phyloP scores from a whole-genome alignment of 345 rosid genomes.

The Passiflora organensis region DNA sequence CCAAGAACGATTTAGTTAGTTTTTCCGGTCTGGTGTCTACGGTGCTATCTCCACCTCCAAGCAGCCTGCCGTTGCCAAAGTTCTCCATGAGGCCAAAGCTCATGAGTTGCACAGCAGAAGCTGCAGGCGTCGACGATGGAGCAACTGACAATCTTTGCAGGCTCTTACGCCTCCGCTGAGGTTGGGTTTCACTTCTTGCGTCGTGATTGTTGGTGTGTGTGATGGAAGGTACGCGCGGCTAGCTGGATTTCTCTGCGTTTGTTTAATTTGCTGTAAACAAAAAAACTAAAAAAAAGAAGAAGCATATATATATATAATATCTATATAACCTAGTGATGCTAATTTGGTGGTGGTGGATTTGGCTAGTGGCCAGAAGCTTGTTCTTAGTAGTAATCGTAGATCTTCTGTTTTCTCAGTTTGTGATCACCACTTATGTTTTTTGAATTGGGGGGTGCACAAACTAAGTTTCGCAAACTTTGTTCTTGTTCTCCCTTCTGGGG shows the following conservation, averaged over 20 bases:
- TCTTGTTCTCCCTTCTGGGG: background rate
- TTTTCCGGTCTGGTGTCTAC: slow-evolving; percentile 28
- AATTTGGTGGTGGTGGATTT: no score
- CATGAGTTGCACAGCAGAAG: slow-evolving; percentile 21
- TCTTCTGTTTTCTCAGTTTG: no score
- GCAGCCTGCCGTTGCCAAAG: slow-evolving; percentile 31
- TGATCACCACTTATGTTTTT: slow-evolving; percentile 33
- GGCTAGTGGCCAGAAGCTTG: background rate
- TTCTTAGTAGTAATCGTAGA: no score
- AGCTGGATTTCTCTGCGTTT: no score
- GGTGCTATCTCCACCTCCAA: slow-evolving; percentile 20
- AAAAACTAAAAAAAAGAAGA: no score
- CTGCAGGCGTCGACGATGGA: slow-evolving; percentile 42
- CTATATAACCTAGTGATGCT: no score
- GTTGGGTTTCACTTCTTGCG: background rate
- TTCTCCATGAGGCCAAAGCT: slow-evolving; percentile 23
- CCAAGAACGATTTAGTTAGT: slow-evolving; percentile 15
- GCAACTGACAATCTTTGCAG: slow-evolving; percentile 64
- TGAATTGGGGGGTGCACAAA: slow-evolving; percentile 31
- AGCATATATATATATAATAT: background rate
- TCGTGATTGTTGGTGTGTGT: background rate
- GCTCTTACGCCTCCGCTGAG: slow-evolving; percentile 57
- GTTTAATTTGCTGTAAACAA: no score
- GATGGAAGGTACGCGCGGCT: no score
- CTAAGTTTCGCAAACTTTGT: background rate